Conservation (phyloP, 2,329 filamentous ascomycete genomes). For the Stemphylium vesicarium region DNA sequence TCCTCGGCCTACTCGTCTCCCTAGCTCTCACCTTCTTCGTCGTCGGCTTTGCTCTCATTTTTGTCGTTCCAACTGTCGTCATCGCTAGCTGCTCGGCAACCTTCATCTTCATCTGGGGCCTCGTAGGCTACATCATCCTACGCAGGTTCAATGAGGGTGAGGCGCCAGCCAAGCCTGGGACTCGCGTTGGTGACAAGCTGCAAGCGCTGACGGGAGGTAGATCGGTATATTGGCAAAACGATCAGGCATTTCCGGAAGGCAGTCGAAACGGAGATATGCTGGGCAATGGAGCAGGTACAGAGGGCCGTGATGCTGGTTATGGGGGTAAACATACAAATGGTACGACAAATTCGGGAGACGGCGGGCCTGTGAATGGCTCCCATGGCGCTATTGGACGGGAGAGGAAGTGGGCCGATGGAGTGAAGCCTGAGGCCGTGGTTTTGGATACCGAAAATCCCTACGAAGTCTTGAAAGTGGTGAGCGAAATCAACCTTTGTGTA, state of each 20-base stretch:
- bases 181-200: slow-evolving; percentile 25
- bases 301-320: neutral
- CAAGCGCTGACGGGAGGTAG: slow-evolving; percentile 28
- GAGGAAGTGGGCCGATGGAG: slow-evolving; percentile 19
- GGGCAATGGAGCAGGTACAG: neutral
- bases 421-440: slow-evolving; percentile 6
- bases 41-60: slow-evolving; percentile 68
- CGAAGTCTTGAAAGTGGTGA: slow-evolving; percentile 16
- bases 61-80: slow-evolving; percentile 73
- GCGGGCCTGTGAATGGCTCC: slow-evolving; percentile 7
- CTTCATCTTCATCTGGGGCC: slow-evolving; percentile 65
- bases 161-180: slow-evolving; percentile 25
- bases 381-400: slow-evolving; percentile 18
- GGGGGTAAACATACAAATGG: slow-evolving; percentile 1
- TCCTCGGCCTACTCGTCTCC: slow-evolving; percentile 58
- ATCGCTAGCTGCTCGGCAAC: slow-evolving; percentile 68
- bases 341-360: neutral
- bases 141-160: slow-evolving; percentile 33
- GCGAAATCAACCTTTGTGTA: neutral
- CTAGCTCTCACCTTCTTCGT: slow-evolving; percentile 71
- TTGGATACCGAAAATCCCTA: slow-evolving; percentile 11
- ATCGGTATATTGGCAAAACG: slow-evolving; percentile 19
- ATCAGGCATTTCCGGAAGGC: slow-evolving; percentile 3
- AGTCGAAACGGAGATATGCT: neutral
- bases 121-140: slow-evolving; percentile 63